Conservation (phyloP, 1,139 yeast genomes). For the Taphrina sp. region DNA sequence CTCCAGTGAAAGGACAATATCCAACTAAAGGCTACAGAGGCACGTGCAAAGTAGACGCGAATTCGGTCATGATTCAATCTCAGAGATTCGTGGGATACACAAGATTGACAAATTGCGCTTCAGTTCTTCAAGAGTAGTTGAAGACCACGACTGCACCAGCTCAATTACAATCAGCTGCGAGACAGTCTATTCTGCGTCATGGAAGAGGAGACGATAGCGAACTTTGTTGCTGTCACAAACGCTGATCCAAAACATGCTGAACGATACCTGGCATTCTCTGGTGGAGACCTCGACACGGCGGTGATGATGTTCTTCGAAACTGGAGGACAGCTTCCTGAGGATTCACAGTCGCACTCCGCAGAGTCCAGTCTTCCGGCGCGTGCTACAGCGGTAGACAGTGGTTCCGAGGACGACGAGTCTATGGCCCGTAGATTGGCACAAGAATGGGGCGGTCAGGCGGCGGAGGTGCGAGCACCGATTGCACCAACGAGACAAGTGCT, state of each 20-base stretch:
- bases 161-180: no score
- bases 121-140: no score
- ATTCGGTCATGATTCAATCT: no score
- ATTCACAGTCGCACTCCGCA: no score
- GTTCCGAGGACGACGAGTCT: slow-evolving; percentile 54
- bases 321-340: slow-evolving; percentile 50
- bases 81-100: no score
- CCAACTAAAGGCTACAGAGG: no score
- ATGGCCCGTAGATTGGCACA: slow-evolving; percentile 64
- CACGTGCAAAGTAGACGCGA: no score
- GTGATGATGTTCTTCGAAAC: slow-evolving; percentile 80
- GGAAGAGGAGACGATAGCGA: slow-evolving; percentile 55
- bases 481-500: slow-evolving; percentile 79
- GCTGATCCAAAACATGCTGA: slow-evolving; percentile 68
- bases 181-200: slow-evolving; percentile 1
- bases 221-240: slow-evolving; percentile 83
- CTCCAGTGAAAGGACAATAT: no score
- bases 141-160: no score
- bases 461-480: slow-evolving; percentile 73
- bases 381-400: slow-evolving; percentile 36
- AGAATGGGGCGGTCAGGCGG: slow-evolving; percentile 46
- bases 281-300: slow-evolving; percentile 77
- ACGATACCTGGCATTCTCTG: slow-evolving; percentile 77
- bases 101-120: no score
- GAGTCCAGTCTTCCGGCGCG: no score